Evolutionary conservation across 2,329 filamentous ascomycete genomes (phyloP), one percentile per base, ranked within the genome.

Genomic region (Exserohilum rostratum): DNA sequence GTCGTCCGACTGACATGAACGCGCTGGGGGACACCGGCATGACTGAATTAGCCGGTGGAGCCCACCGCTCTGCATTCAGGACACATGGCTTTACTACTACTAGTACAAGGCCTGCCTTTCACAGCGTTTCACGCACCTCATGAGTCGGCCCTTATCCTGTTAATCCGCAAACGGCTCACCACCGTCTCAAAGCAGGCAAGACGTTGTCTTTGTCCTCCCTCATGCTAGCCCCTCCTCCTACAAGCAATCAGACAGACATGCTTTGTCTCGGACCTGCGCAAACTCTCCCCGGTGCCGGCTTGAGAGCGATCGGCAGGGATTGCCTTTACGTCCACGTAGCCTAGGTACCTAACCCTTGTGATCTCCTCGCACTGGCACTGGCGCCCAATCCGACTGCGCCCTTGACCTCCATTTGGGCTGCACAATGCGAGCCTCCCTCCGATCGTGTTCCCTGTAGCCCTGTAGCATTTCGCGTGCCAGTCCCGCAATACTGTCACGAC

Each of bases 41-140:
- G 60, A 62, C 67, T 64, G 53, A 50, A 65, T 69, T 68, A 67
- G 60, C 66, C 61, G 64, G 67, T 65, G 57, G 63, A 63, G 44
- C 11, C 22, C 43, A 18, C 46, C 37, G 22, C 60, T 57, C 49
- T 49, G 49, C n/a, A n/a, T n/a, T 60, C 51, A 44, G 58, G 66
- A 53, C 63, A 62, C 59, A 60, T 62, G 64, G 65, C 69, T 67
- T 57, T 51, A 50, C 53, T 25, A 4, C 7, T 7, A 4, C 4
- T 25, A 25, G 7, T 25, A 25, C 7, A 25, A 55, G 60, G 52
- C 58, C 64, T 62, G 60, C 61, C 64, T 61, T 45, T 62, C 55
- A 64, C 64, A 68, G 66, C 60, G 67, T 70, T 69, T 61, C 62
- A 70, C 68, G 12, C 40, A 55, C 25, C 50, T 54, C 58, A 54